phyloP scores from a whole-genome alignment of 106 monocot genomes.

The Platanthera zijinensis region DNA sequence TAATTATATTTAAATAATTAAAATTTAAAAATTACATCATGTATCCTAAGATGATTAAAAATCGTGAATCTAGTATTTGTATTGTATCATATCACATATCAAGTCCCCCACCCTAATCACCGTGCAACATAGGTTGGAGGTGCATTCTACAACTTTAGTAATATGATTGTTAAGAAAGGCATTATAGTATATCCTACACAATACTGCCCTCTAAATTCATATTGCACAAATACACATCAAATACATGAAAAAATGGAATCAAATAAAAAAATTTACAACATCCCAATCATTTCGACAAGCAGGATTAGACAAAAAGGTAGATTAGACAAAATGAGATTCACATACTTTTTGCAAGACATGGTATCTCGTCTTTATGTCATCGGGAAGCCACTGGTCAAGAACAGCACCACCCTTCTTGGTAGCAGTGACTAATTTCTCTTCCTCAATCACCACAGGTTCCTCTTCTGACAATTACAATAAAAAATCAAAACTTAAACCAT shows the following conservation, averaged over 20 bases:
- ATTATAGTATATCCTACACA: not conserved
- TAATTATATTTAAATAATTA: no score
- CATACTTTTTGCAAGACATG: slow-evolving; percentile 76
- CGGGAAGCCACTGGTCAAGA: slow-evolving; percentile 71
- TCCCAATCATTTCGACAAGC: not conserved
- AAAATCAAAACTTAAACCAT: not conserved
- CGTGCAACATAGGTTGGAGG: not conserved
- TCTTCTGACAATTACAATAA: slow-evolving; percentile 15
- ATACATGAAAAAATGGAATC: not conserved
- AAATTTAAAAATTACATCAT: no score
- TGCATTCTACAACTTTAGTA: not conserved
- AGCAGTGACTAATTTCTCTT: slow-evolving; percentile 65
- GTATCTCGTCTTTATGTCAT: slow-evolving; percentile 54
- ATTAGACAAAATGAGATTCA: not conserved
- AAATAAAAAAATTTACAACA: not conserved
- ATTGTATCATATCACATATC: no score
- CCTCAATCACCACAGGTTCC: slow-evolving; percentile 17
- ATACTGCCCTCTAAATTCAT: not conserved
- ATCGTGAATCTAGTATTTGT: no score
- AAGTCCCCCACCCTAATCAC: no score
- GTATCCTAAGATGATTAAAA: no score
- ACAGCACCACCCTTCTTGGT: slow-evolving; percentile 72
- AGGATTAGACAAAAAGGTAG: not conserved
- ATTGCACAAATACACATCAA: not conserved
- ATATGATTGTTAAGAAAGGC: not conserved